Conservation (phyloP, 1,284 basidiomycete genomes). For the Ustilago loliicola region DNA sequence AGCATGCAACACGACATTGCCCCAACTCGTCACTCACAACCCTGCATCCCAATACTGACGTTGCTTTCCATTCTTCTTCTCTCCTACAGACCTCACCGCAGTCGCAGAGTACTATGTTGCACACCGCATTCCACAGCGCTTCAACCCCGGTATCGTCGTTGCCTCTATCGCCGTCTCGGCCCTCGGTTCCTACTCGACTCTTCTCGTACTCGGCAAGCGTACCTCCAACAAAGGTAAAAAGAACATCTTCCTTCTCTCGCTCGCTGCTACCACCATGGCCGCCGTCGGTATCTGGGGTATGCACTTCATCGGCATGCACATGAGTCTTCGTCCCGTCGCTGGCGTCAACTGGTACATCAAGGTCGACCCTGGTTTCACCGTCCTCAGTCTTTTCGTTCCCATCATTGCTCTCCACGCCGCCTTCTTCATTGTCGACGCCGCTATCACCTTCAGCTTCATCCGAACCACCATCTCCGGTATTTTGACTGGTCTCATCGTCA, state of each 20-base stretch:
- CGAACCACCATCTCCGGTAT: slow-evolving; percentile 75
- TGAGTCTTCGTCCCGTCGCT: slow-evolving; percentile 70
- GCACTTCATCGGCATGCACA: slow-evolving; percentile 74
- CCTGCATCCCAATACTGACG: background rate
- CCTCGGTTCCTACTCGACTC: slow-evolving; percentile 73
- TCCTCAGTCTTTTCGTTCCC: slow-evolving; percentile 73
- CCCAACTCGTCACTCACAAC: background rate
- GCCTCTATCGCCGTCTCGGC: slow-evolving; percentile 73
- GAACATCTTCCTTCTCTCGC: slow-evolving; percentile 72
- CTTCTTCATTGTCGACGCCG: slow-evolving; percentile 73
- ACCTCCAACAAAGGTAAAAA: slow-evolving; percentile 71
- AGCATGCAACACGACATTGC: background rate
- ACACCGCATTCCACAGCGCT: slow-evolving; percentile 71
- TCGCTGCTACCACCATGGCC: slow-evolving; percentile 74
- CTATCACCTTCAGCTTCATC: slow-evolving; percentile 71
- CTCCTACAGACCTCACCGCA: slow-evolving; percentile 50
- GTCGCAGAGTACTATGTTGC: slow-evolving; percentile 71
- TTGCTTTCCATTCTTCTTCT: slow-evolving; percentile 1
- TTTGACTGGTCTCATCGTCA: slow-evolving; percentile 83
- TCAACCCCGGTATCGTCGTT: slow-evolving; percentile 72
- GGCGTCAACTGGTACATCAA: slow-evolving; percentile 71
- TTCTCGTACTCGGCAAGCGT: slow-evolving; percentile 72
- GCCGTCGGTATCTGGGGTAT: slow-evolving; percentile 68
- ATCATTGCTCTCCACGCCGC: slow-evolving; percentile 72
- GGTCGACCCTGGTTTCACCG: slow-evolving; percentile 72